A percentile compares a stretch with the other conserved stretches of the same genome.
Conservation (phyloP, 306 rosid genomes). For the Prunus kanzakura region DNA sequence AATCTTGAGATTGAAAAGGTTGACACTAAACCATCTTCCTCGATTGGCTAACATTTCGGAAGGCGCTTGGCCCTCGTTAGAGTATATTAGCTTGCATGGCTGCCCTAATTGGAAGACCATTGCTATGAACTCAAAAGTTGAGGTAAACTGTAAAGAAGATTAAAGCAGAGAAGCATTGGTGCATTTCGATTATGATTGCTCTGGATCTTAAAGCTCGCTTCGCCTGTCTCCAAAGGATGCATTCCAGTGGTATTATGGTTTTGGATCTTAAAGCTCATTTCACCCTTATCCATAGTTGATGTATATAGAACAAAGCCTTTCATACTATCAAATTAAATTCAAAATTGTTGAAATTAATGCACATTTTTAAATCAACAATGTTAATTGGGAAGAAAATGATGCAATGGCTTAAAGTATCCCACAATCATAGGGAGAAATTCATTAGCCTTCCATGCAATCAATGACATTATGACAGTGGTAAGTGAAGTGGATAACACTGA, state of each 20-base stretch:
- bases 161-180: neutral
- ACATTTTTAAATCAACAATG: too few species aligned
- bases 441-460: too few species aligned
- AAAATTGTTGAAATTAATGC: neutral
- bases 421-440: too few species aligned
- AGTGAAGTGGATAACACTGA: too few species aligned
- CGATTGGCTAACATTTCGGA: neutral
- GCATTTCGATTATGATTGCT: neutral
- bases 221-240: too few species aligned
- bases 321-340: neutral
- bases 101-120: neutral
- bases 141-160: neutral
- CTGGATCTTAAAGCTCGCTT: neutral
- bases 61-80: neutral
- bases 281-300: neutral
- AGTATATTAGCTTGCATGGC: neutral
- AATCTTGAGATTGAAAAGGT: neutral
- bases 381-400: too few species aligned
- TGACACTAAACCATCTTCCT: neutral
- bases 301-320: neutral
- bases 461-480: too few species aligned
- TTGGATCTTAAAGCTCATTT: neutral
- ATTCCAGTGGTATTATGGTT: neutral
- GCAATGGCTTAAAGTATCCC: too few species aligned
- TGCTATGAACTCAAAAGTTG: neutral